Percentiles rank a stretch among this genome's conserved stretches.
These are phyloP conservation scores for Ammopiptanthus mongolicus DNA, from an alignment of 306 rosid genomes.

Conservation along the genomic window DNA sequence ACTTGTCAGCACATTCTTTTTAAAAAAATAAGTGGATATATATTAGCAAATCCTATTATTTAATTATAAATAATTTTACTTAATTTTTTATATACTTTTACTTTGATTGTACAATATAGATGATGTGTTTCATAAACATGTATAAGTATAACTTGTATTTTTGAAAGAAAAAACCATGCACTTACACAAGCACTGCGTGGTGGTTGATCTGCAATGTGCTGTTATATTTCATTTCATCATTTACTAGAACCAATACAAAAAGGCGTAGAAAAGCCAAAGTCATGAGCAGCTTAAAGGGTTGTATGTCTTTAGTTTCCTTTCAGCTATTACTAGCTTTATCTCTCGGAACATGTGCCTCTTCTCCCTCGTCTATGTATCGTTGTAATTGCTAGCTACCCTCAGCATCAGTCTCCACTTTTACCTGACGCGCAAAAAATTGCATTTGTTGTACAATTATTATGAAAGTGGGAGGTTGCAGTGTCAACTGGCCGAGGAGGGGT, in stretches of 20 bases:
- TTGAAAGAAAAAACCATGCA: too few species aligned
- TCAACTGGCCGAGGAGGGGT: conserved; percentile 25
- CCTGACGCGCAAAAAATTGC: conserved; percentile 28
- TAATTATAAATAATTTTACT: too few species aligned
- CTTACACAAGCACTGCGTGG: background rate
- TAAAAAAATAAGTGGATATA: too few species aligned
- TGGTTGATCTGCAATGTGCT: background rate
- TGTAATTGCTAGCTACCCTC: conserved; percentile 23
- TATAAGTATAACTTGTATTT: background rate
- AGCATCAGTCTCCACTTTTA: conserved; percentile 29
- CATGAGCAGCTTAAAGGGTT: conserved; percentile 28
- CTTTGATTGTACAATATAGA: too few species aligned
- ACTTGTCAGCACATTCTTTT: too few species aligned
- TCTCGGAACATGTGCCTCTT: conserved; percentile 39
- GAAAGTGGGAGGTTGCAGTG: conserved; percentile 33
- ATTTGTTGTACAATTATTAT: conserved; percentile 40
- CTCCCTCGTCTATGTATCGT: conserved; percentile 9
- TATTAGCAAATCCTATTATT: too few species aligned
- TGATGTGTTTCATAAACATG: background rate
- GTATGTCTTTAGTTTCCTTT: background rate
- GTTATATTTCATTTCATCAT: background rate
- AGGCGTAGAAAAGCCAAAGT: conserved; percentile 32
- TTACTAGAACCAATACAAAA: conserved; percentile 21
- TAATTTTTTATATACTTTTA: too few species aligned
- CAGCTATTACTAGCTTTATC: conserved; percentile 12